Base-by-base conservation (phyloP, 139 green algal species). In the Chlorella ohadii region DNA sequence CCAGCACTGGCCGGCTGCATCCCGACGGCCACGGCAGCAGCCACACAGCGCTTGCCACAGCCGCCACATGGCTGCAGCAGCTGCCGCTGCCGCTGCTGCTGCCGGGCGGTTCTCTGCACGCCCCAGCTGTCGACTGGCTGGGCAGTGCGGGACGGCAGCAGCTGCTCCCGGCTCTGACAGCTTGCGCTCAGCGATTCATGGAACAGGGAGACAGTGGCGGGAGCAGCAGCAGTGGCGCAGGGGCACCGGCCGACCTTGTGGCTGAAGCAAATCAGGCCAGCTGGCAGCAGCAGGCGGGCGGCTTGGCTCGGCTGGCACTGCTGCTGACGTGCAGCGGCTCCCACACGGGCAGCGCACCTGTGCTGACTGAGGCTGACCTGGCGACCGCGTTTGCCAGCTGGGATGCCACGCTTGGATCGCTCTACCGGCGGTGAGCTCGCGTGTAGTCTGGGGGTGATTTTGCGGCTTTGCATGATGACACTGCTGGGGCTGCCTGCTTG, bases 1-100 rank as follows among this genome's bases (percentile, higher is more conserved):
- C 51, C 78, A 25, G 63, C 78, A 19, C 4, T 31, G 36, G 76
- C 4, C 57, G 25, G 20, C 56, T 82, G 59, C 25, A 17, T 19
- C n/a, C 74, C 34, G 20, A n/a, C 39, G 61, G 19, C 31, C 17
- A 5, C 22, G 22, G 44, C 47, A 65, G 17, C 72, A 65, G 44
- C 4, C 2, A 31, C 31, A 41, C 72, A 65, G 78, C 63, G 72
- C 33, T 84, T 19, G 25, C 27, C 13, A 34, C 33, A 16, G 47
- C 25, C 0, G 79, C 27, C 3, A 22, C 47, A 22, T 84, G 79
- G 79, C 79, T 84, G 47, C 31, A 84, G 25, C 33, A 71, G 66
- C 33, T 84, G 66, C 79, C 66, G 7, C 47, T 84, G 47, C 33
- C 79, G 15, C 47, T 78, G 44, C 47, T 84, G 41, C 79, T 73